Evolutionary conservation across 805 yeast genomes (phyloP).

Genomic region (Ogataea thermomethanolica): DNA sequence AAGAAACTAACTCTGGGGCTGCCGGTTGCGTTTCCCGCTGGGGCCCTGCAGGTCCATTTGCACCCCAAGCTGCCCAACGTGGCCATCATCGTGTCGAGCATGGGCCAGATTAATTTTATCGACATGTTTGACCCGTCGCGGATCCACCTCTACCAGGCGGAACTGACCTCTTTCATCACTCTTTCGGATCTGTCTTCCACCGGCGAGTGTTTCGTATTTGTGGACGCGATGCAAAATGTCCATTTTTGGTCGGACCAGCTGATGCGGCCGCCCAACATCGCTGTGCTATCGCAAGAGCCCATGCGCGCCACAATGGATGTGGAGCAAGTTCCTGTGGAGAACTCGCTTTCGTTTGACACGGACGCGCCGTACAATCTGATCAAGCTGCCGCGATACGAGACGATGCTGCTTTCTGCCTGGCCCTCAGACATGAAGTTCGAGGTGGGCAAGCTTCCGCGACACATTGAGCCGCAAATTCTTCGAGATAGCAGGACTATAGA

Average conservation of each 20-base stretch:
- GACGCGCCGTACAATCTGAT: conserved; percentile 61
- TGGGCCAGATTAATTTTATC: conserved; percentile 82
- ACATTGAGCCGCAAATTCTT: conserved; percentile 47
- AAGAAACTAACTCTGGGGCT: conserved; percentile 66
- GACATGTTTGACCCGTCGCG: conserved; percentile 79
- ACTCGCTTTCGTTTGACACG: conserved; percentile 38
- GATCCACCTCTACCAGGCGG: conserved; percentile 64
- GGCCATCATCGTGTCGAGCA: conserved; percentile 64
- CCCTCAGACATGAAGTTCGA: conserved; percentile 60
- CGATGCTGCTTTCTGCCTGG: conserved; percentile 77
- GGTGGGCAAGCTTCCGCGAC: conserved; percentile 53
- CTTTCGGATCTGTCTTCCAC: conserved; percentile 55
- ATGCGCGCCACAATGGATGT: conserved; percentile 47
- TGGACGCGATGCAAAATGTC: conserved; percentile 58
- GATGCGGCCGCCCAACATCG: conserved; percentile 34
- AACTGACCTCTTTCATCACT: conserved; percentile 44
- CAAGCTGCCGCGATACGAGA: conserved; percentile 86
- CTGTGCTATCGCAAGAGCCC: conserved; percentile 42
- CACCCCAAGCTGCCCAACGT: conserved; percentile 86
- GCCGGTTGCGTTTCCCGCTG: conserved; percentile 85
- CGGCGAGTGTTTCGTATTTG: conserved; percentile 74
- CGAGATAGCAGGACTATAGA: conserved; percentile 36
- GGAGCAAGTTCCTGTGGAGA: conserved; percentile 31
- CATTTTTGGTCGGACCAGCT: conserved; percentile 66
- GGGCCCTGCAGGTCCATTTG: conserved; percentile 77